A percentile compares a stretch with the other conserved stretches of the same genome.
Evolutionary conservation across 2,329 filamentous ascomycete genomes (phyloP).

Genomic region (Fusarium poae): DNA sequence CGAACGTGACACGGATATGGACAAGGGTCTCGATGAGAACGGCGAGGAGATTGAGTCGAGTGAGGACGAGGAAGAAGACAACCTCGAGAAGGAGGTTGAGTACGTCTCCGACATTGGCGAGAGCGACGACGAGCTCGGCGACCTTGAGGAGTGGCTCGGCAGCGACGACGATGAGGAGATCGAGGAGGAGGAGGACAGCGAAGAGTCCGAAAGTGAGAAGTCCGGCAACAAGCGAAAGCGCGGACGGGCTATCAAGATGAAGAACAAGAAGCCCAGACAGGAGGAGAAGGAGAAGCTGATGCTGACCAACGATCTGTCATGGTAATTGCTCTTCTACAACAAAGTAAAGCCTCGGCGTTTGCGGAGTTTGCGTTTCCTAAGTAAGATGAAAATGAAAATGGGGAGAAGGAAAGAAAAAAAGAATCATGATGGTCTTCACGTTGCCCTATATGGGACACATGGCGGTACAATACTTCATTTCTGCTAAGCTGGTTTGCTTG

Average conservation of each 20-base stretch:
- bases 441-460: slow-evolving; percentile 11
- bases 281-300: slow-evolving; percentile 72
- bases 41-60: slow-evolving; percentile 78
- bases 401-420: slow-evolving; percentile 8
- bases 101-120: slow-evolving; percentile 94
- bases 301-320: slow-evolving; percentile 59
- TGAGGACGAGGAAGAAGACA: slow-evolving; percentile 75
- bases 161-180: slow-evolving; percentile 74
- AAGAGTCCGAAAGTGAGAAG: slow-evolving; percentile 68
- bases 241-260: slow-evolving; percentile 62
- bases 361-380: slow-evolving; percentile 42
- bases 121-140: slow-evolving; percentile 81
- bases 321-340: slow-evolving; percentile 49
- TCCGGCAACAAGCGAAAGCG: slow-evolving; percentile 69
- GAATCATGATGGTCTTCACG: neutral
- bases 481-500: slow-evolving; percentile 7
- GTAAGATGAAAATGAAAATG: slow-evolving; percentile 19
- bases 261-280: slow-evolving; percentile 62
- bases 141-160: slow-evolving; percentile 93
- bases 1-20: slow-evolving; percentile 85
- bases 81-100: slow-evolving; percentile 85
- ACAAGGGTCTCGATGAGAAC: slow-evolving; percentile 86
- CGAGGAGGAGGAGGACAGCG: slow-evolving; percentile 69
- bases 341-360: slow-evolving; percentile 42
- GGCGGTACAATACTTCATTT: slow-evolving; percentile 7